Conservation (phyloP, 2,329 filamentous ascomycete genomes). For the Talaromyces sp. region DNA sequence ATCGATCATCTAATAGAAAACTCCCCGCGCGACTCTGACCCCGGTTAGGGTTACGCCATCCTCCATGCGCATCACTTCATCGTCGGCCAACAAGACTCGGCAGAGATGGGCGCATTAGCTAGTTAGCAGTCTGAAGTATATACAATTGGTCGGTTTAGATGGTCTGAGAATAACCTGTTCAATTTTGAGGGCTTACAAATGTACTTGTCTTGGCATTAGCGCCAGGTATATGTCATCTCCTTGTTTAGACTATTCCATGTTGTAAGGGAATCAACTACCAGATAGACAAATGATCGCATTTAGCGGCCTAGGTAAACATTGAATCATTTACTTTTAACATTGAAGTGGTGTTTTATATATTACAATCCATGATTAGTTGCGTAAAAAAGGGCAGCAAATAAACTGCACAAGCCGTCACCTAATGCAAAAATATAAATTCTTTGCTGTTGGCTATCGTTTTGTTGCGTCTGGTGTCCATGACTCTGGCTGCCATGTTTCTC, state of each 20-base stretch:
- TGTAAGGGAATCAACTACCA: background rate
- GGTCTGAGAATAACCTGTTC: background rate
- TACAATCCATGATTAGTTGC: background rate
- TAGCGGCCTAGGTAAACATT: background rate
- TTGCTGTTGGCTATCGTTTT: slow-evolving; percentile 26
- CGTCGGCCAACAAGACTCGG: background rate
- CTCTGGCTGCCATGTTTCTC: slow-evolving; percentile 65
- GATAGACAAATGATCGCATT: background rate
- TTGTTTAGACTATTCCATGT: too few species aligned
- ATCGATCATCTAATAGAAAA: background rate
- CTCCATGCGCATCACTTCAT: slow-evolving; percentile 1
- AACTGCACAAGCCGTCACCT: background rate
- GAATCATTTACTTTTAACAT: background rate
- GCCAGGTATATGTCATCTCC: background rate
- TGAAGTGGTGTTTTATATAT: background rate
- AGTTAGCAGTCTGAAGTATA: background rate
- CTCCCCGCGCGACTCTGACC: background rate
- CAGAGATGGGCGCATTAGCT: background rate
- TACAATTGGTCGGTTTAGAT: background rate
- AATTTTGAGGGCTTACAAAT: background rate
- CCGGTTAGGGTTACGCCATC: background rate
- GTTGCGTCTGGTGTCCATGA: slow-evolving; percentile 54
- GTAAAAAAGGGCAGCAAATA: background rate
- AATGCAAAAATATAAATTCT: background rate
- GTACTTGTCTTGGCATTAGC: background rate